Evolutionary conservation across 805 yeast genomes (phyloP), one percentile per base, ranked within the genome.

Genomic region (Sugiyamaella smithiae): DNA sequence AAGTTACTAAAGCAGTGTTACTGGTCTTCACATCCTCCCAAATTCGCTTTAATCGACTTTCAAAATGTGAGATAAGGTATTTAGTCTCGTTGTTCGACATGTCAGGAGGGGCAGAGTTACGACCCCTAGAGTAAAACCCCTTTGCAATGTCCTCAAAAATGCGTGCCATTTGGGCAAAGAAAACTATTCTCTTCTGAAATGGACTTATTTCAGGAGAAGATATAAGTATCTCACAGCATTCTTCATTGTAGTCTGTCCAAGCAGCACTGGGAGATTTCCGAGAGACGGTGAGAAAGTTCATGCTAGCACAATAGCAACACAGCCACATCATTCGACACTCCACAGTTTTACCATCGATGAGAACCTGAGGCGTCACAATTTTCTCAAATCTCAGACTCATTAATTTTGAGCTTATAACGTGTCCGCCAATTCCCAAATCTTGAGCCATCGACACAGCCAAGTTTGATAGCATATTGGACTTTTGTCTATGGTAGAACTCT

Each of bases 401-500:
- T 8, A 45, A 25, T 3, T 42, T 45, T 7, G 48, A 32, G 17
- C 33, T 40, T 2, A 49, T 51, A 45, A 79, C 73, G 40, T 78
- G 61, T 23, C 84, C 78, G 20, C 80, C 78, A 4, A 88, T 73
- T 0, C 95, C 95, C 46, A 89, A 67, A 63, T 89, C 97, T 57
- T 80, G 84, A 1, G 85, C 75, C 65, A 89, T 71, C 3, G 84
- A 72, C 11, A 83, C 78, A 45, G 89, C 80, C 19, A 87, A 69
- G 11, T 78, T 70, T 47, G 80, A 78, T 54, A 87, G 74, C 45
- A 88, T 69, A 61, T 86, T 93, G 55, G 83, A 82, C 42, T 95
- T 77, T 49, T 95, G 78, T 57, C 85, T 85, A 54, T 82, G 85
- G 55, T 86, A 85, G 57, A 86, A 70, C 64, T 88, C 96, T 0